These are phyloP conservation scores for Astrephomene gubernaculifera DNA, from an alignment of 139 green algal species.

Conservation along the genomic window DNA sequence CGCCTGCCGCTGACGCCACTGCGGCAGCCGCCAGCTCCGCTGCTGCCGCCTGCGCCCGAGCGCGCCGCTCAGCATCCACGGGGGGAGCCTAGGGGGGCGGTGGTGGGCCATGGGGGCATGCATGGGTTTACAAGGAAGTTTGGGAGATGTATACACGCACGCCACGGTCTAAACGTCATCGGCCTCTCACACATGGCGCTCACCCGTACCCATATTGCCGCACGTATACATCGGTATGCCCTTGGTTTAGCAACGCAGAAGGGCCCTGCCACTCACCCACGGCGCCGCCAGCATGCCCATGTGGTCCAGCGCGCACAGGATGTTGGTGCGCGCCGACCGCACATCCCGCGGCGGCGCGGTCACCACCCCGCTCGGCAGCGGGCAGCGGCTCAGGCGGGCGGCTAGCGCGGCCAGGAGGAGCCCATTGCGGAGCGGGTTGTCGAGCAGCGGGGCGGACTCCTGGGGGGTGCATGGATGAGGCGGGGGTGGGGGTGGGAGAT, in stretches of 20 bases:
- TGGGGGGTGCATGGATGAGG: neutral
- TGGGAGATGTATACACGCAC: no score
- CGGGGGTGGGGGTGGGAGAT: neutral
- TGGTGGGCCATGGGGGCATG: neutral
- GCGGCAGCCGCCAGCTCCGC: neutral
- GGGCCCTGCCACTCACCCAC: slow-evolving; percentile 12
- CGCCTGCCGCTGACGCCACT: neutral
- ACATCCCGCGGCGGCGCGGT: slow-evolving; percentile 22
- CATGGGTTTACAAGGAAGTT: no score
- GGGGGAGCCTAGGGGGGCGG: neutral
- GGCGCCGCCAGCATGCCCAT: slow-evolving; percentile 42
- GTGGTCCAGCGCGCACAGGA: slow-evolving; percentile 51
- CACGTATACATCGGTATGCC: no score
- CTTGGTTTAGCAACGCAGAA: no score
- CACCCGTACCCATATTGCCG: no score
- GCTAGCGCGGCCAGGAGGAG: slow-evolving; percentile 15
- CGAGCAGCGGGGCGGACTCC: slow-evolving; percentile 43
- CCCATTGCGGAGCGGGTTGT: slow-evolving; percentile 49
- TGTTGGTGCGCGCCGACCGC: slow-evolving; percentile 43
- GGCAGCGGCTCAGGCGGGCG: neutral
- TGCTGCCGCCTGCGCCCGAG: neutral
- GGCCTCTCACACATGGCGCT: no score
- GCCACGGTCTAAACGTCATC: no score
- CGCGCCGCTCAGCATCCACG: neutral
- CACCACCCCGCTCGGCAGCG: neutral